Base-by-base conservation (phyloP, 2,329 filamentous ascomycete genomes). In the Ceratocystis variospora region DNA sequence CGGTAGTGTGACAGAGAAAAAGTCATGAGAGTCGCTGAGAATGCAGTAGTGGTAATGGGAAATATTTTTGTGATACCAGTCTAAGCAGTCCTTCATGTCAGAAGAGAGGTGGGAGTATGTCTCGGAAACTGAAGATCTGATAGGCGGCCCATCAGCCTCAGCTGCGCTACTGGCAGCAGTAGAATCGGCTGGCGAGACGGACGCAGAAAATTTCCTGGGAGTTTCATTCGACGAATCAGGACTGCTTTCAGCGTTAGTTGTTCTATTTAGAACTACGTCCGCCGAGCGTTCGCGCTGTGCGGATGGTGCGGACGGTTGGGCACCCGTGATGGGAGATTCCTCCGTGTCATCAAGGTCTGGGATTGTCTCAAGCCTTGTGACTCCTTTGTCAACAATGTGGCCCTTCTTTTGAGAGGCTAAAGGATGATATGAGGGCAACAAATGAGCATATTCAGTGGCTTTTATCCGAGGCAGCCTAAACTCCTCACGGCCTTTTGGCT, bases 31-130 rank as follows among this genome's bases (percentile, higher is more conserved):
- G 72, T 93, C 87, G 70, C 82, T 81, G 69, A 88, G 85, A 70
- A 95, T 78, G 64, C 88, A 87, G 73, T 96, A 97, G 75, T 96
- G 91, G 70, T 89, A 86, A 72, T 88, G 81, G 0, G 85, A 90
- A 68, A 97, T 83, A 70, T 91, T 85, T 62, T 90, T 84, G 70
- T 81, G 81, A 72, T 89, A 92, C 75, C 91, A 96, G 46, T 83
- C 79, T 19, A 97, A 79, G 73, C 94, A 92, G 72, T 85, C 88
- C 67, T 87, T 86, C 59, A 95, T 75, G 71, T 96, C 89, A 8
- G 81, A 78, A 0, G 86, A 80, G 7, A 90, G 77, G 70, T 84
- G 79, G 7, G 79, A 77, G 80, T 81, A 83, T 70, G 85, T 81
- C 31, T 65, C 22, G 8, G 62, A 48, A 44, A 61, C 31, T 12